Base-by-base conservation (phyloP, 768 basidiomycete species). In the Boletellus emodensis region DNA sequence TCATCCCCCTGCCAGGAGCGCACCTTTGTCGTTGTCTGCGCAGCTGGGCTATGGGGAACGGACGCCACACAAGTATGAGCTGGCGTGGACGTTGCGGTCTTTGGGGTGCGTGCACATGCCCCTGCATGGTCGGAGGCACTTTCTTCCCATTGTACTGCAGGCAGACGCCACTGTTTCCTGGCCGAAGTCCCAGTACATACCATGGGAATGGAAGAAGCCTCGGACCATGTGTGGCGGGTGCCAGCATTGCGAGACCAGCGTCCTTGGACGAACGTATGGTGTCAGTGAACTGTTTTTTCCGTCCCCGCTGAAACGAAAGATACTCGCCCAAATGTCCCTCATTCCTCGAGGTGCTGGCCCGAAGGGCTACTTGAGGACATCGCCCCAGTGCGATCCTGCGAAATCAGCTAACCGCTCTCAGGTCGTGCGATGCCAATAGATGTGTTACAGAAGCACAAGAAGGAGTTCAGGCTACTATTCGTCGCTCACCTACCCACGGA, bases 201-300 rank as follows among this genome's bases (percentile, higher is more conserved):
- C 75, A 77, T 77, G 76, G 74, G 76, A 77, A 77, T 77, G 76
- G 75, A 77, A 77, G 73, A 77, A 70, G 71, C 64, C 63, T 60
- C 66, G 59, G 71, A 71, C 71, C 71, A 73, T 67, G 62, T 56
- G 45, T 57, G 44, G 64, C 53, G 51, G 55, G 28, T 61, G 64
- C 52, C 24, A 53, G 43, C 60, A 59, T 62, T 52, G 24, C 58
- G 41, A 48, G 58, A 46, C 60, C 68, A 64, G 67, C 24, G 39
- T 38, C 40, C 52, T 39, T 41, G 35, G 40, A 41, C 26, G 17
- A 41, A 37, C n/a, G 36, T 39, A 39, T 10, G 41, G 37, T 44
- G 42, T 17, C 34, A 18, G 24, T 35, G 22, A 35, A 33, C 20
- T 8, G n/a, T 32, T 39, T 38, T 40, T 34, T 44, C 20, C 7